Evolutionary conservation across 306 rosid genomes (phyloP).

Genomic region (Purshia tridentata): DNA sequence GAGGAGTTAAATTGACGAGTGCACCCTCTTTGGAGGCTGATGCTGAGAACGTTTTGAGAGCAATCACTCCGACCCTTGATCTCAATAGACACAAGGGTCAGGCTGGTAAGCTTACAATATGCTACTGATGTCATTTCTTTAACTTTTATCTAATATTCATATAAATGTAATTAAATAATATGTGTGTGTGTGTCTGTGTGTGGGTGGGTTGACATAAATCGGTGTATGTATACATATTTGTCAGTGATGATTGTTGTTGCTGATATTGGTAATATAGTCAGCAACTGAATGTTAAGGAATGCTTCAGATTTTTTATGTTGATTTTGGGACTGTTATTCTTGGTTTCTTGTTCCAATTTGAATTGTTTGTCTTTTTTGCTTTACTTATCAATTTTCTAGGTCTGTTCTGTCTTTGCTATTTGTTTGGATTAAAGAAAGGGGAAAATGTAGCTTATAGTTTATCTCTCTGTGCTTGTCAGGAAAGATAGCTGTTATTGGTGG

Average conservation of each 20-base stretch:
- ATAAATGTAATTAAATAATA: background rate
- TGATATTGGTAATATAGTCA: background rate
- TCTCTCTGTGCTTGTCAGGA: slow-evolving; percentile 54
- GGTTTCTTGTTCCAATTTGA: background rate
- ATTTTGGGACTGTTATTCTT: background rate
- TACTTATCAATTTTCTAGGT: background rate
- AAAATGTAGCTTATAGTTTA: slow-evolving; percentile 7
- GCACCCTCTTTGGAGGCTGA: slow-evolving; percentile 49
- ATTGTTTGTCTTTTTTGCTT: slow-evolving; percentile 1
- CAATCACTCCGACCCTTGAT: slow-evolving; percentile 75
- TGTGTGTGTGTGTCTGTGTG: background rate
- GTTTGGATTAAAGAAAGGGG: slow-evolving; percentile 6
- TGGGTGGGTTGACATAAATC: background rate
- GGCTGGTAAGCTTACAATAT: slow-evolving; percentile 53
- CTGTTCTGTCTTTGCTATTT: background rate
- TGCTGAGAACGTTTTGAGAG: slow-evolving; percentile 56
- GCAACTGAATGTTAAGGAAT: background rate
- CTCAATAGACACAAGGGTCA: slow-evolving; percentile 73
- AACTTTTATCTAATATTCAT: background rate
- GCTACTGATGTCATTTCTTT: background rate
- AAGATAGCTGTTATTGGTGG: slow-evolving; percentile 91
- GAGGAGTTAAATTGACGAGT: slow-evolving; percentile 29
- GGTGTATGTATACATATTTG: background rate
- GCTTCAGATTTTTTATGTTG: background rate
- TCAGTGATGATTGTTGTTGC: background rate